phyloP scores from a whole-genome alignment of 345 rosid species.

The Bruguiera parviflora region DNA sequence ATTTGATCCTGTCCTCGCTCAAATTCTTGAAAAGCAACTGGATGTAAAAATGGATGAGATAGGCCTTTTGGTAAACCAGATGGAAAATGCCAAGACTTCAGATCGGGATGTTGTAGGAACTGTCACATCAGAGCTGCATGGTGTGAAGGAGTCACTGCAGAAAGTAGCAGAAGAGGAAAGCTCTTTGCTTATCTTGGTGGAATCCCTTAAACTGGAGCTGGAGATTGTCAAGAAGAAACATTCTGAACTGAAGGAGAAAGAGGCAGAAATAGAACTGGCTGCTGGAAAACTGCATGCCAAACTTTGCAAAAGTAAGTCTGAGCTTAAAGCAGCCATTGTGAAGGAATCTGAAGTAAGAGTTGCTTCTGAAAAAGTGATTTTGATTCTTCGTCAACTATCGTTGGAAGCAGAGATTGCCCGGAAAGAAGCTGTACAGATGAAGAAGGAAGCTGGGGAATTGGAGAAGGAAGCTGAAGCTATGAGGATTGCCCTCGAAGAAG shows the following conservation, averaged over 20 bases:
- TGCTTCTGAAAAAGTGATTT: constrained; percentile 72
- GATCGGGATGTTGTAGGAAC: constrained; percentile 65
- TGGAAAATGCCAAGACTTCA: constrained; percentile 68
- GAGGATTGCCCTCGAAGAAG: constrained; percentile 56
- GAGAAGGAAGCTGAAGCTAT: constrained; percentile 62
- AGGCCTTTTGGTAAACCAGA: constrained; percentile 51
- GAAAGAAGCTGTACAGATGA: constrained; percentile 72
- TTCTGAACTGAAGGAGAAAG: constrained; percentile 64
- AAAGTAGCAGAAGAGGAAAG: constrained; percentile 76
- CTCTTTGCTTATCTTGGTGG: constrained; percentile 53
- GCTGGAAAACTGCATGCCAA: constrained; percentile 76
- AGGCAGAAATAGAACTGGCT: constrained; percentile 71
- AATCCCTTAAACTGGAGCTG: constrained; percentile 64
- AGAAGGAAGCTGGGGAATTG: constrained; percentile 56
- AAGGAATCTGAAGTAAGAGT: constrained; percentile 66
- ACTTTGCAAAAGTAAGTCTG: constrained; percentile 68
- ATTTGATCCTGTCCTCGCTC: constrained; percentile 63
- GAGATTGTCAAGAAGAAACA: constrained; percentile 73
- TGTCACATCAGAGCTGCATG: constrained; percentile 69
- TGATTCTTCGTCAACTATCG: constrained; percentile 64
- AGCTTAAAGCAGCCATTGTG: constrained; percentile 61
- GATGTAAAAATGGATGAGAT: constrained; percentile 57
- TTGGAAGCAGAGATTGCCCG: constrained; percentile 63
- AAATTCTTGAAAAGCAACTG: constrained; percentile 60
- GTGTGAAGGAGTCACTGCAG: constrained; percentile 71